phyloP scores from a whole-genome alignment of 1,139 yeast species.

The Sugiyamaella novakii region DNA sequence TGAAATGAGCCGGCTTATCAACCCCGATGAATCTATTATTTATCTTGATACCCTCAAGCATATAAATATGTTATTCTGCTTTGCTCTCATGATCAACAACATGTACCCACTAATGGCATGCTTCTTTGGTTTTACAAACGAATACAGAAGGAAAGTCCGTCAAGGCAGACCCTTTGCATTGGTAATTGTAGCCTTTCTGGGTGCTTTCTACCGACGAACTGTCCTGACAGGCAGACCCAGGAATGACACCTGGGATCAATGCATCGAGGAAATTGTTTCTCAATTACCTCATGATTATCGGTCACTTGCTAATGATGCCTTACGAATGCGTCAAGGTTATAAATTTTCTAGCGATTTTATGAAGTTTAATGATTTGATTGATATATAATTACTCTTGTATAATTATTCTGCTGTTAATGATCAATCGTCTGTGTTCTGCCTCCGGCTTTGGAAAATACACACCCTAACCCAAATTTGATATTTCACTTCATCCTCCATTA shows the following conservation, averaged over 20 bases:
- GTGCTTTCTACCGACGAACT: constrained; percentile 9
- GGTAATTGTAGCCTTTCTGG: neutral
- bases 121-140: neutral
- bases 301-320: neutral
- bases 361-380: too few relatives aligned
- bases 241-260: constrained; percentile 13
- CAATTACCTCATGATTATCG: neutral
- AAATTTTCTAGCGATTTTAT: neutral
- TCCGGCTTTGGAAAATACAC: too few relatives aligned
- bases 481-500: too few relatives aligned
- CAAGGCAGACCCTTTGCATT: constrained; percentile 13
- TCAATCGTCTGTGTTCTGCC: too few relatives aligned
- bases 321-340: neutral
- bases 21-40: neutral
- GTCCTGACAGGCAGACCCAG: neutral
- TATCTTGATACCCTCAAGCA: neutral
- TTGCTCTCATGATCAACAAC: neutral
- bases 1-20: neutral
- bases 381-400: too few relatives aligned
- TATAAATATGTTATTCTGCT: neutral
- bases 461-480: too few relatives aligned
- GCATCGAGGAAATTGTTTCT: constrained; percentile 1
- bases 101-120: constrained; percentile 1
- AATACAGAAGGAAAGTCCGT: neutral
- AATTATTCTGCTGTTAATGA: too few relatives aligned